Percentiles rank a stretch among this genome's conserved stretches.
These are phyloP conservation scores for Boletellus ananas DNA, from an alignment of 768 basidiomycete species.

Conservation along the genomic window DNA sequence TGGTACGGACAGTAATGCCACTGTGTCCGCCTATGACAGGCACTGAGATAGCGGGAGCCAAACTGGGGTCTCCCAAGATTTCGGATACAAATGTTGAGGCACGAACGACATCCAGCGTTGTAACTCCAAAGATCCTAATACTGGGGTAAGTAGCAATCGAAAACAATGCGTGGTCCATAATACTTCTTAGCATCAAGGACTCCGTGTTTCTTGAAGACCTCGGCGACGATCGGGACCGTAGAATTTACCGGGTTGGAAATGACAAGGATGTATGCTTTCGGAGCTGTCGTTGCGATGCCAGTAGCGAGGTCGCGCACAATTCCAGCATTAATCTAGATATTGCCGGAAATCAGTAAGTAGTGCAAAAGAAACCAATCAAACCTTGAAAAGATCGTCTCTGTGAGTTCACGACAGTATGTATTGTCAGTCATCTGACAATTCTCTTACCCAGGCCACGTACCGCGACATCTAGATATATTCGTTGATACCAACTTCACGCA, in stretches of 20 bases:
- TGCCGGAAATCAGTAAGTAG: not conserved
- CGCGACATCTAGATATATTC: conserved; percentile 44
- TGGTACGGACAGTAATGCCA: conserved; percentile 69
- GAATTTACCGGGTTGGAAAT: conserved; percentile 99
- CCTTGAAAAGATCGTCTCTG: conserved; percentile 96
- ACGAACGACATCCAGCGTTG: conserved; percentile 95
- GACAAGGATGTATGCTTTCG: conserved; percentile 91
- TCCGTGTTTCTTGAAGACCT: conserved; percentile 90
- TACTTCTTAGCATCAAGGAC: conserved; percentile 92
- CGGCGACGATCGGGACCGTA: conserved; percentile 94
- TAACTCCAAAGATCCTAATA: conserved; percentile 90
- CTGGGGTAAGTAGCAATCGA: not conserved
- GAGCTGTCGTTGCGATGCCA: conserved; percentile 77
- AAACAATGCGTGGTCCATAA: conserved; percentile 6
- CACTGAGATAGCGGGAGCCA: conserved; percentile 61
- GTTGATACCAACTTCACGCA: not conserved
- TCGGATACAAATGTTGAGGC: conserved; percentile 95
- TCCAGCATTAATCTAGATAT: conserved; percentile 86
- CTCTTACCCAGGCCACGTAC: conserved; percentile 27
- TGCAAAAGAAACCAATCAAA: conserved; percentile 27
- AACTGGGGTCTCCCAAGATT: conserved; percentile 58
- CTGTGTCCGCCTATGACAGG: conserved; percentile 96
- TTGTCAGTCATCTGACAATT: conserved; percentile 8
- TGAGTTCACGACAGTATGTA: not conserved
- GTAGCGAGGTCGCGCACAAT: conserved; percentile 93